Conservation (phyloP, 345 rosid species). For the Eucalyptus tenuipes region DNA sequence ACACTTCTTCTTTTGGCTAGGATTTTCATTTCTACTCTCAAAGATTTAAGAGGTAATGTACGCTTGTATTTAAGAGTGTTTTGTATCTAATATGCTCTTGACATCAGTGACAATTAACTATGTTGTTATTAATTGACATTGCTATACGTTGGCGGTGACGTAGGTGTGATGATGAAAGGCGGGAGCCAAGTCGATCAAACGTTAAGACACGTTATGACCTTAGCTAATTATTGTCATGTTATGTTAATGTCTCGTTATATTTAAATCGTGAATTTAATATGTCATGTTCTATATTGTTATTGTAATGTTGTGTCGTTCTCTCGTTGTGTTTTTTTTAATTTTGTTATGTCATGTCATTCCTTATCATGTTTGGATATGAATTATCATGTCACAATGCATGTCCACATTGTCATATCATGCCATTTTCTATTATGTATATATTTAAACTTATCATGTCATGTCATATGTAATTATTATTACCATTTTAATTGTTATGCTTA, state of each 20-base stretch:
- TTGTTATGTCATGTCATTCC: background rate
- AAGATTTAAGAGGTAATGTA: background rate
- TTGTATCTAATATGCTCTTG: background rate
- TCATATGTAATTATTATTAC: background rate
- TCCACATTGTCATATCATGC: background rate
- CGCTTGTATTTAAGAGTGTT: background rate
- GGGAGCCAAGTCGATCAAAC: background rate
- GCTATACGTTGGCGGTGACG: background rate
- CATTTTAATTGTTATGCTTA: background rate
- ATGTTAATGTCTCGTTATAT: background rate
- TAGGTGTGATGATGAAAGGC: background rate
- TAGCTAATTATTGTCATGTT: background rate
- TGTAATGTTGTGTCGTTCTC: background rate
- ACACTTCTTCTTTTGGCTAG: background rate
- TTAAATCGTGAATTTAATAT: background rate
- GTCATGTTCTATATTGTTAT: accelerated
- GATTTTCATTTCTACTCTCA: background rate
- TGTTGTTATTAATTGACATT: background rate
- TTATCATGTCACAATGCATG: background rate
- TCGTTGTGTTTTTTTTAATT: background rate
- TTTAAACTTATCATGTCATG: background rate
- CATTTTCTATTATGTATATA: background rate
- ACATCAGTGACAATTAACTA: background rate
- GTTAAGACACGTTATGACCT: background rate
- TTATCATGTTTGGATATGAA: background rate